Conservation (phyloP, 306 rosid species). For the Datisca glomerata region DNA sequence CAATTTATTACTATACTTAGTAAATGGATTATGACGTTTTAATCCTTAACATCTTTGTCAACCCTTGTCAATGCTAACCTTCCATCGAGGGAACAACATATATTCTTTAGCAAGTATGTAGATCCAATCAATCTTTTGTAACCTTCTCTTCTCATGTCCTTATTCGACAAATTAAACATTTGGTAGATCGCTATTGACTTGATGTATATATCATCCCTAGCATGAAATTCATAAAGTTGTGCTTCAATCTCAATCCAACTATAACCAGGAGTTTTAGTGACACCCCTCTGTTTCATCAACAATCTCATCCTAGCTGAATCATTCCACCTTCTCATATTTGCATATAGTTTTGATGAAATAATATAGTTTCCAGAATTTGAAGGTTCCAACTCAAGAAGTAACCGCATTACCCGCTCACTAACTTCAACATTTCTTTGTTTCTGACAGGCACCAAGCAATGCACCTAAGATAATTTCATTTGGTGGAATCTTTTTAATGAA, state of each 20-base stretch:
- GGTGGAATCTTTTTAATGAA: constrained; percentile 77
- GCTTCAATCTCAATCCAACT: constrained; percentile 79
- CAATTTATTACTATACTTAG: no score
- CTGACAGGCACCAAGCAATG: constrained; percentile 80
- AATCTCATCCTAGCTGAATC: constrained; percentile 87
- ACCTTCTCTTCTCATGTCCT: constrained; percentile 66
- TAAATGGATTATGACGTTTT: no score
- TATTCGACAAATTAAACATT: constrained; percentile 35
- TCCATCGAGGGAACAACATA: no score
- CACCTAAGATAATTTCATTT: constrained; percentile 68
- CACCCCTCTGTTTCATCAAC: constrained; percentile 78
- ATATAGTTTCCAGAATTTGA: constrained; percentile 79
- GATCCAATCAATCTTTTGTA: no score
- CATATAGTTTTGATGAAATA: constrained; percentile 71
- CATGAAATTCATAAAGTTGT: constrained; percentile 68
- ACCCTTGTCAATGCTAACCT: no score
- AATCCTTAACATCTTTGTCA: no score
- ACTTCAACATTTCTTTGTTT: constrained; percentile 49
- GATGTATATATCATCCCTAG: constrained; percentile 45
- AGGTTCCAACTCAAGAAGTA: constrained; percentile 81
- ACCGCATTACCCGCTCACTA: constrained; percentile 47
- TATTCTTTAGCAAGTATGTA: no score
- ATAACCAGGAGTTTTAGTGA: constrained; percentile 84
- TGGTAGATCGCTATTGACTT: constrained; percentile 23
- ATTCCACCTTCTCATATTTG: constrained; percentile 55